Conservation (phyloP, 176 grass and related monocot genomes). For the Hordeum marinum region DNA sequence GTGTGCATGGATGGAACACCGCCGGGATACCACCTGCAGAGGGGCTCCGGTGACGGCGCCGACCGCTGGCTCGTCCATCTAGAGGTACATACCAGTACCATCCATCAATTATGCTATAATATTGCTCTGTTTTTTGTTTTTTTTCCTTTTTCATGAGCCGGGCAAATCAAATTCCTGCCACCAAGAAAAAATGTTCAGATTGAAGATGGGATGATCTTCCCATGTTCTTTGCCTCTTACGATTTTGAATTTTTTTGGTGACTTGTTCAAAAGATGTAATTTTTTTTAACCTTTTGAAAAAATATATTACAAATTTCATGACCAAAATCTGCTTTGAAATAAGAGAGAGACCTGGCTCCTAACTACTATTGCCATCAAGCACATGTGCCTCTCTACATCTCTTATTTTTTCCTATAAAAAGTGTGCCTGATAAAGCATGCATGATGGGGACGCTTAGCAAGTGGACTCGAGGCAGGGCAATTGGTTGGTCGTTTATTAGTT, state of each 20-base stretch:
- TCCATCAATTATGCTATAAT: not conserved
- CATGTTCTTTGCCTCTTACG: no score
- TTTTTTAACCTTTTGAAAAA: no score
- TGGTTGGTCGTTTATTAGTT: not conserved
- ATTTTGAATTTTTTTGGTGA: no score
- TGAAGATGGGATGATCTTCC: not conserved
- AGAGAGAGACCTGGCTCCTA: not conserved
- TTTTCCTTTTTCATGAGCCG: not conserved
- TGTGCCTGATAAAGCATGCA: no score
- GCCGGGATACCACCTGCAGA: constrained; percentile 68
- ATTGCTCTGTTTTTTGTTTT: not conserved
- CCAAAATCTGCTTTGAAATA: not conserved
- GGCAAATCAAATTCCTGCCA: not conserved
- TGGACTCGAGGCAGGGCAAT: no score
- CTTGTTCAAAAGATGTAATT: no score
- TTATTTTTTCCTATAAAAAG: no score
- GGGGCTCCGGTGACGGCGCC: constrained; percentile 57
- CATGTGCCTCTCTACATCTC: no score
- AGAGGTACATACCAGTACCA: constrained; percentile 23
- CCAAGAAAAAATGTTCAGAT: not conserved
- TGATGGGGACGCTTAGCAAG: no score
- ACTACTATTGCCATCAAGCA: not conserved
- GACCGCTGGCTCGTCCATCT: constrained; percentile 61
- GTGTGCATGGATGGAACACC: constrained; percentile 52
- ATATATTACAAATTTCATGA: not conserved